Conservation (phyloP, 129 eudicot species). For the Chrysanthemum seticuspe region DNA sequence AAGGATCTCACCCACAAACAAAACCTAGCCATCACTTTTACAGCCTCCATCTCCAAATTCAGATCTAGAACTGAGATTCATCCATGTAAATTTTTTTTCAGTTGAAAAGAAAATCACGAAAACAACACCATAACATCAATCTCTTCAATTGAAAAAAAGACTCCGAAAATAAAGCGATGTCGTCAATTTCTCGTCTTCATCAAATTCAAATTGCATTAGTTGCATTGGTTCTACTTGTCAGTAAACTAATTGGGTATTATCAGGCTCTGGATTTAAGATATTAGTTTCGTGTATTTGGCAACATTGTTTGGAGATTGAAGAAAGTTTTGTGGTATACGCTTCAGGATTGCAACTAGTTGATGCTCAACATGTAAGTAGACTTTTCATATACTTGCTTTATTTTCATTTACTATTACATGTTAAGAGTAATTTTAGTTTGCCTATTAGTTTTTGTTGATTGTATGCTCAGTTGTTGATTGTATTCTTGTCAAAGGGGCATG, state of each 20-base stretch:
- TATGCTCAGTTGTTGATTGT: no score
- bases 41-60: no score
- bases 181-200: no score
- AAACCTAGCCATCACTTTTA: no score
- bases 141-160: no score
- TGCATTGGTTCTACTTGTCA: slow-evolving; percentile 63
- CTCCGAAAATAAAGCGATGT: no score
- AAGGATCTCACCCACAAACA: no score
- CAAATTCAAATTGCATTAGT: slow-evolving; percentile 64
- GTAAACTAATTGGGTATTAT: slow-evolving; percentile 64
- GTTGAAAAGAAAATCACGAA: no score
- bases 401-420: slow-evolving; percentile 5
- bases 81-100: no score
- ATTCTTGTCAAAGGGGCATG: no score
- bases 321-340: slow-evolving; percentile 23
- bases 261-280: slow-evolving; percentile 52
- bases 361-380: slow-evolving; percentile 29
- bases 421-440: neutral
- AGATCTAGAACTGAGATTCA: no score
- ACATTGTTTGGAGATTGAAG: slow-evolving; percentile 25
- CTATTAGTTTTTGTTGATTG: neutral
- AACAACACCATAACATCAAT: no score
- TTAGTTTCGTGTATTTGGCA: slow-evolving; percentile 26
- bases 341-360: slow-evolving; percentile 19
- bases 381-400: slow-evolving; percentile 11